Evolutionary conservation across 441 rosid genomes (phyloP), one percentile per base, ranked within the genome.

Genomic region (Corymbia citriodora): DNA sequence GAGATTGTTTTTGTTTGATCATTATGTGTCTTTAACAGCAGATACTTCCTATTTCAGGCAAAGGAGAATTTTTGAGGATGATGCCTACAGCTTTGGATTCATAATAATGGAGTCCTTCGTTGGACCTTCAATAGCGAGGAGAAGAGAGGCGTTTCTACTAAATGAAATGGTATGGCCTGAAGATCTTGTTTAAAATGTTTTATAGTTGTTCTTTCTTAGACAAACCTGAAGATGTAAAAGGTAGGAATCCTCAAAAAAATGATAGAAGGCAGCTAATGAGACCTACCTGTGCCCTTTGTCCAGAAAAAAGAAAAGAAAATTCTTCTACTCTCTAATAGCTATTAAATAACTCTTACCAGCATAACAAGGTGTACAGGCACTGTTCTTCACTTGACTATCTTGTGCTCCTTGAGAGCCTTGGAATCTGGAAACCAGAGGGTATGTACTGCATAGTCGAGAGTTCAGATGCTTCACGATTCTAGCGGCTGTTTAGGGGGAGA

Each of bases 1-100:
- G 18, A 79, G 23, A 45, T 79, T 45, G 53, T 45, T 45, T 45
- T 21, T 79, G 18, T 13, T 27, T 15, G 3, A 45, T 79, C 10
- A 79, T 79, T 79, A 45, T 25, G 1, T 40, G 52, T 79, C 53
- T 23, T 79, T 79, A 79, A 45, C 52, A 45, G 85, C 85, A 79
- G 85, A 23, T 79, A 45, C 23, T 45, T 45, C n/a, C 85, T 79
- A 29, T 91, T 92, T 88, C 93, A 94, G 96, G 95, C 93, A 94
- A 92, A 91, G 92, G 93, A 89, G 88, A 81, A 93, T 54, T 59
- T 90, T 94, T 72, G 96, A 94, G 87, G 96, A 95, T 88, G 96
- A 94, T 91, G 94, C 93, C 82, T 93, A 93, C 87, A 93, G 95
- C 91, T 95, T 95, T 72, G 96, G 96, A 33, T 92, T 92, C 93